Conservation (phyloP, 2,329 filamentous ascomycete species). For the Neonectria magnoliae region DNA sequence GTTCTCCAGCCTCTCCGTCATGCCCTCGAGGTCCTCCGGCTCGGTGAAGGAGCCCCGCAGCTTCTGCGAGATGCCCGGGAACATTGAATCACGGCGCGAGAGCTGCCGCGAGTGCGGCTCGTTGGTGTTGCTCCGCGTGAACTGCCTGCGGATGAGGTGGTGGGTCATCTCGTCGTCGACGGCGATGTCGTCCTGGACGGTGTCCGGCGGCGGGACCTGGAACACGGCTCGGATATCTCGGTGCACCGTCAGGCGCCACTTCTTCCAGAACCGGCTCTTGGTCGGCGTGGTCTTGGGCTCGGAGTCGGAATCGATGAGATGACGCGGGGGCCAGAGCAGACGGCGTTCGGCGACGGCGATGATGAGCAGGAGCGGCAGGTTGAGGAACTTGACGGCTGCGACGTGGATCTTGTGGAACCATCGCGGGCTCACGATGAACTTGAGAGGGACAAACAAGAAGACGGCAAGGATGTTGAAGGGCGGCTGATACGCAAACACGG, state of each 20-base stretch:
- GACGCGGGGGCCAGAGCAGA: constrained; percentile 65
- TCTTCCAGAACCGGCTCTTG: constrained; percentile 69
- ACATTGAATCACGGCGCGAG: constrained; percentile 66
- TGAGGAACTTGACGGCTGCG: constrained; percentile 76
- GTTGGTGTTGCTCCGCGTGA: constrained; percentile 57
- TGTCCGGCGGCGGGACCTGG: constrained; percentile 73
- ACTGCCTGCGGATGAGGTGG: constrained; percentile 68
- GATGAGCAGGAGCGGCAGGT: constrained; percentile 77
- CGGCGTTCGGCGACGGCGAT: constrained; percentile 78
- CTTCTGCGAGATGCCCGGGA: constrained; percentile 60
- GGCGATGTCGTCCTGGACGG: constrained; percentile 65
- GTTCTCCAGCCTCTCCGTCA: constrained; percentile 56
- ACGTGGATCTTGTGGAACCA: constrained; percentile 95
- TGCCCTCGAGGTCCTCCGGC: constrained; percentile 55
- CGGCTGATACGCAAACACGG: constrained; percentile 83
- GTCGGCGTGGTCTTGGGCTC: constrained; percentile 37
- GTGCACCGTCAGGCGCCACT: constrained; percentile 75
- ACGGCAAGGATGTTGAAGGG: constrained; percentile 86
- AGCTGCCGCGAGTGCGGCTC: constrained; percentile 47
- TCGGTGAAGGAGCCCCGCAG: constrained; percentile 60
- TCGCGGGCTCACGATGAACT: constrained; percentile 79
- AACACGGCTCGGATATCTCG: constrained; percentile 79
- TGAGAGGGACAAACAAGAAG: constrained; percentile 77
- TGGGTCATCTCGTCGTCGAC: constrained; percentile 68
- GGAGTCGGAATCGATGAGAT: constrained; percentile 21